Percentiles rank a stretch among this genome's conserved stretches.
Conservation (phyloP, 352 stramenopile species). For the Phytophthora multivora region DNA sequence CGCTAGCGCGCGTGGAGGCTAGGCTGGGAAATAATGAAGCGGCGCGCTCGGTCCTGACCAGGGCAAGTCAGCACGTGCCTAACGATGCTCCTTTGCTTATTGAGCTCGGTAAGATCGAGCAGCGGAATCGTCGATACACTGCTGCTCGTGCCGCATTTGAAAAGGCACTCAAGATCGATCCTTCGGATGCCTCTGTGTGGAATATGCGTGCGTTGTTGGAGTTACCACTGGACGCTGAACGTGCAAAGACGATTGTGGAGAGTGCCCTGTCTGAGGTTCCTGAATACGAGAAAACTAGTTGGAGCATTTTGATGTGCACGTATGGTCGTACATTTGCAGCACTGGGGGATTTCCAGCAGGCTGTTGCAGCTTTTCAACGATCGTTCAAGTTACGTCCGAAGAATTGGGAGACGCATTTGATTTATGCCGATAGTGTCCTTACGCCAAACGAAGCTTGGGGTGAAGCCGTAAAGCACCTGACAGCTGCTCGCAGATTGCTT, state of each 20-base stretch:
- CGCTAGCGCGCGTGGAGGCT: slow-evolving; percentile 68
- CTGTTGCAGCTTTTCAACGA: slow-evolving; percentile 77
- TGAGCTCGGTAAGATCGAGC: slow-evolving; percentile 84
- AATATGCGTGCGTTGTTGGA: slow-evolving; percentile 85
- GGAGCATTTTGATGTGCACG: slow-evolving; percentile 86
- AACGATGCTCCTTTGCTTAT: slow-evolving; percentile 74
- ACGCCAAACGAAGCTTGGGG: slow-evolving; percentile 72
- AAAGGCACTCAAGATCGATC: slow-evolving; percentile 77
- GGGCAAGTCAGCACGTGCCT: slow-evolving; percentile 69
- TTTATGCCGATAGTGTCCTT: slow-evolving; percentile 81
- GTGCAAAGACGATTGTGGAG: slow-evolving; percentile 78
- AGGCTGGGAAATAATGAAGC: slow-evolving; percentile 64
- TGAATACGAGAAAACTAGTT: slow-evolving; percentile 82
- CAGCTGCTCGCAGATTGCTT: slow-evolving; percentile 64
- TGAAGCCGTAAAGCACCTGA: slow-evolving; percentile 76
- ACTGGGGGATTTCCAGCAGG: slow-evolving; percentile 71
- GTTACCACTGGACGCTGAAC: slow-evolving; percentile 62
- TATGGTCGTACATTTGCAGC: slow-evolving; percentile 77
- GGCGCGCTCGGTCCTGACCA: slow-evolving; percentile 64
- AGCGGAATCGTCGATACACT: slow-evolving; percentile 63
- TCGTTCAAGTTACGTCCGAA: slow-evolving; percentile 81
- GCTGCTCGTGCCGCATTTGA: slow-evolving; percentile 67
- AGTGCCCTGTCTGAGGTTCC: slow-evolving; percentile 68
- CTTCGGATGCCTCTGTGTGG: slow-evolving; percentile 68
- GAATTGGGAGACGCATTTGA: slow-evolving; percentile 87